Conservation (phyloP, 768 basidiomycete species). For the Cystobasidium tubakii region DNA sequence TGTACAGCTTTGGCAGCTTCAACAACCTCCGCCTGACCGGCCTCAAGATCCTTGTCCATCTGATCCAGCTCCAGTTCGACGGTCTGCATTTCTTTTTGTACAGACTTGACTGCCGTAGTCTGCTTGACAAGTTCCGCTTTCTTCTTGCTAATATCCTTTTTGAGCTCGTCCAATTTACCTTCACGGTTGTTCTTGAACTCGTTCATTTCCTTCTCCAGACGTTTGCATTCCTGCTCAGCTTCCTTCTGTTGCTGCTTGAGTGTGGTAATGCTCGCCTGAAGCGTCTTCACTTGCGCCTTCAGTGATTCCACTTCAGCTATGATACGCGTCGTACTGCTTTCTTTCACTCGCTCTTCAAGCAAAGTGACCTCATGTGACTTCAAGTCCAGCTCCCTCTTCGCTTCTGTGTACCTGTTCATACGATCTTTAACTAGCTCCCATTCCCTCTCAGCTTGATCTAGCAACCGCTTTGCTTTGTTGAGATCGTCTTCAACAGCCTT, state of each 20-base stretch:
- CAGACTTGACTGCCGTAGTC: slow-evolving; percentile 69
- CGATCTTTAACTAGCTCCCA: slow-evolving; percentile 54
- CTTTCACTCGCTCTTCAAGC: slow-evolving; percentile 74
- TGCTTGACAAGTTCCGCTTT: slow-evolving; percentile 77
- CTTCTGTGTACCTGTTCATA: slow-evolving; percentile 52
- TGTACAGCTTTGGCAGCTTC: slow-evolving; percentile 55
- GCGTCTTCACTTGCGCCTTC: slow-evolving; percentile 60
- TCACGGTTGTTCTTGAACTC: slow-evolving; percentile 99
- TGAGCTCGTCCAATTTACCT: slow-evolving; percentile 87
- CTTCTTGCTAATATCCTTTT: slow-evolving; percentile 71
- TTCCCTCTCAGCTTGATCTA: slow-evolving; percentile 58
- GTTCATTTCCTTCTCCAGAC: slow-evolving; percentile 90
- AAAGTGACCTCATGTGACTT: slow-evolving; percentile 79
- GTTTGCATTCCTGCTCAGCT: slow-evolving; percentile 71
- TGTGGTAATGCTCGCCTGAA: slow-evolving; percentile 58
- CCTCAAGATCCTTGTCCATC: slow-evolving; percentile 66
- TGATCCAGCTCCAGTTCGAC: slow-evolving; percentile 78
- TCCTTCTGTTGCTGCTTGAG: slow-evolving; percentile 71
- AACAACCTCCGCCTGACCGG: slow-evolving; percentile 53
- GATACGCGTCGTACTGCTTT: slow-evolving; percentile 84
- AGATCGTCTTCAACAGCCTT: slow-evolving; percentile 63
- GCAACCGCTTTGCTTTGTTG: slow-evolving; percentile 53
- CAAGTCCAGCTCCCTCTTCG: slow-evolving; percentile 69
- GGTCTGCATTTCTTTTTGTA: slow-evolving; percentile 85
- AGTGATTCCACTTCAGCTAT: slow-evolving; percentile 69